A percentile compares a stretch with the other conserved stretches of the same genome.
These are phyloP conservation scores for Potentilla sterilis DNA, from an alignment of 306 rosid genomes.

Conservation along the genomic window DNA sequence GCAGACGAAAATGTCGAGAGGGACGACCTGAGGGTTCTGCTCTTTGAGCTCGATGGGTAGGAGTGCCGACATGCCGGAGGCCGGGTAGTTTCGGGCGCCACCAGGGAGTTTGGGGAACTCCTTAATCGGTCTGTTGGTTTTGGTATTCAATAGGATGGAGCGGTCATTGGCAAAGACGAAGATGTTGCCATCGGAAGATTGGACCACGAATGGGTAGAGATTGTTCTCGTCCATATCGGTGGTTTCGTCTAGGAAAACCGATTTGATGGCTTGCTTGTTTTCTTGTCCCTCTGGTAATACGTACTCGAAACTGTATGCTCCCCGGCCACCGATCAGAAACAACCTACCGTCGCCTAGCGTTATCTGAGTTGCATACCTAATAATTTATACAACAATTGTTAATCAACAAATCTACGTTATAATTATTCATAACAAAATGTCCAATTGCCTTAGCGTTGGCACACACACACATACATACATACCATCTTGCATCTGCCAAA, in stretches of 20 bases:
- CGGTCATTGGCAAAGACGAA: conserved; percentile 76
- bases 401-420: not conserved
- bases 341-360: conserved; percentile 50
- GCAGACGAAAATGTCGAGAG: conserved; percentile 65
- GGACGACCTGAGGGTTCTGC: not conserved
- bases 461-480: too few relatives aligned
- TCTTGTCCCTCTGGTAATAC: conserved; percentile 48
- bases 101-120: conserved; percentile 53
- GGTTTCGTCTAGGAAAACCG: conserved; percentile 66
- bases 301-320: conserved; percentile 59
- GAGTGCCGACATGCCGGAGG: conserved; percentile 72
- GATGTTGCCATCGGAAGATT: conserved; percentile 63
- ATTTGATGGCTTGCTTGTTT: not conserved
- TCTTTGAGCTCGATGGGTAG: conserved; percentile 53
- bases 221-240: conserved; percentile 85
- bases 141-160: conserved; percentile 59
- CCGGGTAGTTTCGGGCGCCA: conserved; percentile 84
- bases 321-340: conserved; percentile 70
- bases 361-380: conserved; percentile 68
- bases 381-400: not conserved
- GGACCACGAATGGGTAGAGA: conserved; percentile 77
- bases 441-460: not conserved
- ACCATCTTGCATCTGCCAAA: conserved; percentile 65
- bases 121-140: conserved; percentile 35
- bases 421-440: not conserved